These are phyloP conservation scores for Pisolithus marmoratus DNA, from an alignment of 768 basidiomycete genomes.

Conservation along the genomic window DNA sequence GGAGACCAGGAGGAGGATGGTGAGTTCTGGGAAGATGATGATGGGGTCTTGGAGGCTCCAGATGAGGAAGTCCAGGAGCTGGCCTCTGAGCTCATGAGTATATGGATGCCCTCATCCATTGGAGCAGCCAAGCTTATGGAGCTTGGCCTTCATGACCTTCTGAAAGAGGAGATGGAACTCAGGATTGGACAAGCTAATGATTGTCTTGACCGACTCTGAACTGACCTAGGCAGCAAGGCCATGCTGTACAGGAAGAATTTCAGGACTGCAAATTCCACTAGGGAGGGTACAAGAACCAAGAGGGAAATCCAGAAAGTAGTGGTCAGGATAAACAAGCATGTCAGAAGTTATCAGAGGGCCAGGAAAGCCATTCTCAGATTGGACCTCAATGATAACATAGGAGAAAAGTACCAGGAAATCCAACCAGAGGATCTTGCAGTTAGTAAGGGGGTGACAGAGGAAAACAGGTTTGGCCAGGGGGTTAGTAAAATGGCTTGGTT, in stretches of 20 bases:
- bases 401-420: neutral
- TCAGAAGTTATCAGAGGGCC: neutral
- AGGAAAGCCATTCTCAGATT: neutral
- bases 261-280: neutral
- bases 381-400: neutral
- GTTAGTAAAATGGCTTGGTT: neutral
- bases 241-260: conserved; percentile 1
- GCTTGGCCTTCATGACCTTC: neutral
- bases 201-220: neutral
- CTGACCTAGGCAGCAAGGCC: conserved; percentile 1
- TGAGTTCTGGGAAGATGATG: neutral
- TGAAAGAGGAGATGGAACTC: conserved; percentile 1
- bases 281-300: conserved; percentile 1
- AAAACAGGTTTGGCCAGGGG: neutral
- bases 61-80: neutral
- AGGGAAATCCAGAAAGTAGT: neutral
- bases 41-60: neutral
- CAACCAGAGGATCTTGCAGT: neutral
- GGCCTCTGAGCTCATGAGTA: conserved; percentile 2
- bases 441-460: neutral
- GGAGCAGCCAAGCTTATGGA: neutral
- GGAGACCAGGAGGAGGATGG: neutral
- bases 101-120: conserved; percentile 4
- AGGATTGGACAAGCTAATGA: conserved; percentile 2
- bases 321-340: neutral